Percentiles rank a stretch among this genome's conserved stretches.
Conservation (phyloP, 108 stramenopile species). For the Cyclostephanos tholiformis region DNA sequence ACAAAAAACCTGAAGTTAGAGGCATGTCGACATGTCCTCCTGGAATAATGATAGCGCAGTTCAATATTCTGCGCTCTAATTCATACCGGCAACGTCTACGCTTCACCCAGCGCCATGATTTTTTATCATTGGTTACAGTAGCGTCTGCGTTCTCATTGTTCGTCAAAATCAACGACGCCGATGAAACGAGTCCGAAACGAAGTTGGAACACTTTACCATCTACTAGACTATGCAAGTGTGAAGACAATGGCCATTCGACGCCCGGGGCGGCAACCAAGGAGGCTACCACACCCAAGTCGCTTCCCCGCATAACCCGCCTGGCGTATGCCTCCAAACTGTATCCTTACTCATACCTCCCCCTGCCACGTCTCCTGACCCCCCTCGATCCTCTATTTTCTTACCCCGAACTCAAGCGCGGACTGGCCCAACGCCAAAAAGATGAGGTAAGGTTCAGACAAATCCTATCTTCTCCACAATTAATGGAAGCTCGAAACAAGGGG, state of each 20-base stretch:
- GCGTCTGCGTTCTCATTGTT: background rate
- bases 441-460: constrained; percentile 52
- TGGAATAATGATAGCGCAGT: background rate
- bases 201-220: background rate
- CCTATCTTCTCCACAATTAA: constrained; percentile 39
- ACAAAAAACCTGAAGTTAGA: too few species aligned
- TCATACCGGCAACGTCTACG: background rate
- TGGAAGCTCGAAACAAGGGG: constrained; percentile 27
- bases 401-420: constrained; percentile 45
- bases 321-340: constrained; percentile 27
- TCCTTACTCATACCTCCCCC: constrained; percentile 43
- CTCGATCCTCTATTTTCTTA: constrained; percentile 56
- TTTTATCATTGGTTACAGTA: constrained; percentile 3
- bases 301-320: constrained; percentile 25
- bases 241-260: background rate
- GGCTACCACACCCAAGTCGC: constrained; percentile 14
- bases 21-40: background rate
- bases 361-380: constrained; percentile 50
- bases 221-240: constrained; percentile 3
- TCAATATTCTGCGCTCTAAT: constrained; percentile 1
- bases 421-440: constrained; percentile 56
- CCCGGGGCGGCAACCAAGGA: background rate
- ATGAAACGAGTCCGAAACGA: background rate
- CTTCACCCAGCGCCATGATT: constrained; percentile 2
- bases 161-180: background rate